Base-by-base conservation (phyloP, 2,329 filamentous ascomycete genomes). In the Aspergillus fischeri region DNA sequence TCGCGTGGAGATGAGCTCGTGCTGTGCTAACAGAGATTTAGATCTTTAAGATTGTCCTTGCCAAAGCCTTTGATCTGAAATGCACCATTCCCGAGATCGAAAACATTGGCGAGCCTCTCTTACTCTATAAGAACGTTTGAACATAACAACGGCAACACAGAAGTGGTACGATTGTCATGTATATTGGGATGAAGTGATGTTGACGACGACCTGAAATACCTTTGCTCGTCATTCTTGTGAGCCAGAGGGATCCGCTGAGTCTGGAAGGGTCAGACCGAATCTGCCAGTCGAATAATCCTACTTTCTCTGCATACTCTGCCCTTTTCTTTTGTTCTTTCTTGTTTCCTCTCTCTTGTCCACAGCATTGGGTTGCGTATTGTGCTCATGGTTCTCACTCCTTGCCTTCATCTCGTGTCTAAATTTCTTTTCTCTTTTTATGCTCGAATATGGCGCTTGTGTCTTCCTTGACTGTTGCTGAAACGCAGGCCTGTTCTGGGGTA, bases 21-120 rank as follows among this genome's bases (percentile, higher is more conserved):
- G 3, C 32, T 14, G 27, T 49, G 48, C 71, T 78, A 57, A 78
- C 57, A 17, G 20, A 17, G 9, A 21, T 7, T 24, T 68, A 97
- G 93, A 99, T 99, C 71, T 99, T 99, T 85, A 99, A 99, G 77
- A 99, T 99, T 67, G 94, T 99, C 57, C 84, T 99, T 25, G 96
- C 93, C 63, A 99, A 99, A 78, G 94, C 94, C 1, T 99, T 99
- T 73, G 94, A 99, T 74, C 84, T 99, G 57, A 97, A 97, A 76
- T 99, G 94, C 81, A 99, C 94, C 29, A 97, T 99, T 71, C 94
- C 94, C 50, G 94, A 99, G 77, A 97, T 99, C 75, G 93, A 97
- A 78, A 95, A 97, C 74, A 89, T 97, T 56, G 94, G 94, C 77
- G 94, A 99, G 77, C 94, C 94, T 24, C 82, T 99, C 52, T 83